Percentiles rank a stretch among this genome's conserved stretches.
These are phyloP conservation scores for Globisporangium acanthophoron DNA, from an alignment of 352 stramenopile genomes.

Conservation along the genomic window DNA sequence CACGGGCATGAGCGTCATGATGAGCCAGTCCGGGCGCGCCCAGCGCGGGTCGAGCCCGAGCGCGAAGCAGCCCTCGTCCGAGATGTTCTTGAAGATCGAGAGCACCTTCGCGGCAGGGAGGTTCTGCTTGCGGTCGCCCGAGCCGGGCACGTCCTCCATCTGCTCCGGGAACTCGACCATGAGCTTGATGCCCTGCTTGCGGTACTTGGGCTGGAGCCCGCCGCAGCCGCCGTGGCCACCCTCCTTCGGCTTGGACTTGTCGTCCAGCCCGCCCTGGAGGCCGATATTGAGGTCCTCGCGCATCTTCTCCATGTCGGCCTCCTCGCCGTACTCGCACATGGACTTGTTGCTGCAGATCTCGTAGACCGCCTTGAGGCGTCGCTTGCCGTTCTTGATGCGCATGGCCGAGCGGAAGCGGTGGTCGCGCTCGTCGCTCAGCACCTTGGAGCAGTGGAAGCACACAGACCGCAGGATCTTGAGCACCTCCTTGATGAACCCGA, in stretches of 20 bases:
- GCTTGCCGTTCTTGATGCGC: constrained; percentile 87
- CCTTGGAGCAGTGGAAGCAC: constrained; percentile 96
- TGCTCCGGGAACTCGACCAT: constrained; percentile 94
- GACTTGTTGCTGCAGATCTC: constrained; percentile 90
- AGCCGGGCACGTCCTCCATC: constrained; percentile 92
- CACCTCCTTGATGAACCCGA: constrained; percentile 96
- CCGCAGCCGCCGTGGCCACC: constrained; percentile 77
- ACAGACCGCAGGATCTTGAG: constrained; percentile 93
- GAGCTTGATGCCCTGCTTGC: constrained; percentile 93
- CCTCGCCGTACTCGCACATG: constrained; percentile 83
- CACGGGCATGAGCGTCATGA: constrained; percentile 98
- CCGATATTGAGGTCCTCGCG: constrained; percentile 82
- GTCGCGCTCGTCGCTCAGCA: constrained; percentile 91
- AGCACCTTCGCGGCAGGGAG: constrained; percentile 92
- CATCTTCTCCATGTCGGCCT: constrained; percentile 88
- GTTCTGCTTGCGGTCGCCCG: constrained; percentile 96
- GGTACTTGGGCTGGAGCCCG: constrained; percentile 93
- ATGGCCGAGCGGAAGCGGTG: constrained; percentile 77
- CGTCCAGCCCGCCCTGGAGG: constrained; percentile 74
- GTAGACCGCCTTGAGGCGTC: constrained; percentile 93
- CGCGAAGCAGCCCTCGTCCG: constrained; percentile 93
- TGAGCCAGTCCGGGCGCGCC: constrained; percentile 96
- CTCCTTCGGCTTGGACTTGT: constrained; percentile 81
- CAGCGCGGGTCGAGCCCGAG: constrained; percentile 95
- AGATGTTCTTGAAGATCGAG: constrained; percentile 98